Percentiles rank a stretch among this genome's conserved stretches.
These are phyloP conservation scores for Pseudoneurospora amorphoporcata DNA, from an alignment of 495 filamentous ascomycete genomes.

Conservation along the genomic window DNA sequence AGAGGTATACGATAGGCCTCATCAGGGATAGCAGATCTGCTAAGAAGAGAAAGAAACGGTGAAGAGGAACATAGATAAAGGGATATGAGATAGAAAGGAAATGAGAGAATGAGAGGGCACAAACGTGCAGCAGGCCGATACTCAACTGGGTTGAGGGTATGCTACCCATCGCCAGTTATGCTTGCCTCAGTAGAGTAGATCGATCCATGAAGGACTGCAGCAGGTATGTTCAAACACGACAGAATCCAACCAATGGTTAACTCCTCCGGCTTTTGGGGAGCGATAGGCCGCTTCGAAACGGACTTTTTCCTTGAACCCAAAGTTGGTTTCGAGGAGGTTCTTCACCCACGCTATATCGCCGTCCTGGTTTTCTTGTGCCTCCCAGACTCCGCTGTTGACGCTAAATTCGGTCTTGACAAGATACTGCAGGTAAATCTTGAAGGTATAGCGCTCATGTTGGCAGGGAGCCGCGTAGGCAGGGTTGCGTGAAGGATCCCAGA, in stretches of 20 bases:
- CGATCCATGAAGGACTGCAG: background rate
- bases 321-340: constrained; percentile 14
- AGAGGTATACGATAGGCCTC: background rate
- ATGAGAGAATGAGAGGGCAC: background rate
- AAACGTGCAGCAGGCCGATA: background rate
- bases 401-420: constrained; percentile 11
- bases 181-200: background rate
- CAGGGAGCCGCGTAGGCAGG: constrained; percentile 8
- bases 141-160: background rate
- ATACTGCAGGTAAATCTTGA: constrained; percentile 17
- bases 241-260: constrained; percentile 16
- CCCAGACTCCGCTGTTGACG: background rate
- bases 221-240: constrained; percentile 21
- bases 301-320: constrained; percentile 12
- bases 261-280: constrained; percentile 1
- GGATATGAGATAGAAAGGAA: background rate
- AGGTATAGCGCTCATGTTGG: constrained; percentile 15
- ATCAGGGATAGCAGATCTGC: background rate
- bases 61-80: background rate
- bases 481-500: constrained; percentile 16
- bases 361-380: constrained; percentile 2
- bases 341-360: constrained; percentile 21
- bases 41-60: background rate
- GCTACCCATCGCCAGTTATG: background rate
- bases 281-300: constrained; percentile 10